Evolutionary conservation across 1,139 yeast genomes (phyloP), one percentile per base, ranked within the genome.

Genomic region (Saccharomyces hybrid): DNA sequence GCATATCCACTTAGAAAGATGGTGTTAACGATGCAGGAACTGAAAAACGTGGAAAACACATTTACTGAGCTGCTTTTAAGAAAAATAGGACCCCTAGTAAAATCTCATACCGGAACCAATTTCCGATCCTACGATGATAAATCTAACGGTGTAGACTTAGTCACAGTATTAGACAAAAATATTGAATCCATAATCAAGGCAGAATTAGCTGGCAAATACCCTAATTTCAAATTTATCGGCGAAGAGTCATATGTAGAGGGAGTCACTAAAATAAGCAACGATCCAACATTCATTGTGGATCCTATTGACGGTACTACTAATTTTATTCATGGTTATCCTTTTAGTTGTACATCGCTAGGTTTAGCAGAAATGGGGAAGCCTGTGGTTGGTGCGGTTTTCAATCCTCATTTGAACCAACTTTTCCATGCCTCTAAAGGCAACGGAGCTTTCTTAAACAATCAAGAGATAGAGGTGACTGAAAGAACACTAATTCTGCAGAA

Each of bases 251-350:
- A 73, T 60, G 70, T 75, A 4, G 75, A 75, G 3, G 83, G 81
- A 3, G 67, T 56, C 13, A 73, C 82, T 2, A 62, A 65, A 38
- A 67, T 81, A 26, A 70, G 77, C 1, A 75, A 74, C 48, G 77
- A 70, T 5, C 85, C 85, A 13, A 81, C 85, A 1, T 81, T 81
- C 63, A 76, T 81, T 53, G 83, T 81, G 28, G 85, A 81, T 61
- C 84, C 84, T 41, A 79, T 80, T 64, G 84, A 80, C 59, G 85
- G 85, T n/a, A 81, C 86, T 3, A 80, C 84, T 14, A 78, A 81
- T 65, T 81, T 81, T 65, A 76, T 81, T 51, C 86, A 81, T 63
- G 76, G 74, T 50, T 81, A 78, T 68, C 86, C 85, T 5, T 78
- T 73, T 61, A 77, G 82, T 47, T 81, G 85, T 65, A 79, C 79